phyloP scores from a whole-genome alignment of 75 land plant genomes.

The Pinus tabuliformis region DNA sequence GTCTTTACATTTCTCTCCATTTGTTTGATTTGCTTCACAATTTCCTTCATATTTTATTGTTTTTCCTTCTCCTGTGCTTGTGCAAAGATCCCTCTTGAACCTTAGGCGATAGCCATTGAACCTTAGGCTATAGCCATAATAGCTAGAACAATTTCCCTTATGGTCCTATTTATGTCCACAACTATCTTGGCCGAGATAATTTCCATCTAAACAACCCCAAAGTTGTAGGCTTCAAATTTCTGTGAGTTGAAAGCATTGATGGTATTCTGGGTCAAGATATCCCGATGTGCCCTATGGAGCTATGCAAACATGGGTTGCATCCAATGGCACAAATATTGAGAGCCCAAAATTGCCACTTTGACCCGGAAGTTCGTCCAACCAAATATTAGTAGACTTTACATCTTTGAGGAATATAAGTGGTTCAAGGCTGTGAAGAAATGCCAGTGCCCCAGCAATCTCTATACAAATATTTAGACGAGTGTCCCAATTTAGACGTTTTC shows the following conservation, averaged over 20 bases:
- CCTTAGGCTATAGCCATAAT: conserved; percentile 49
- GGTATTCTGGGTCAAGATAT: conserved; percentile 27
- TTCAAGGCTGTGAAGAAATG: conserved; percentile 18
- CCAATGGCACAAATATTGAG: conserved; percentile 3
- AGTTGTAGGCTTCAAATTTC: conserved; percentile 33
- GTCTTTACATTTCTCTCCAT: too few species aligned
- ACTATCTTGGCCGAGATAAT: conserved; percentile 17
- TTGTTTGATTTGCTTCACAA: conserved; percentile 10
- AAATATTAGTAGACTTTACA: conserved; percentile 31
- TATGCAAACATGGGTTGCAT: conserved; percentile 26
- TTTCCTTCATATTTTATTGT: conserved; percentile 61
- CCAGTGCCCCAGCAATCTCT: conserved; percentile 6
- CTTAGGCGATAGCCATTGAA: too few species aligned
- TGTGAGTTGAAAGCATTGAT: conserved; percentile 24
- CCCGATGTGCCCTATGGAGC: conserved; percentile 31
- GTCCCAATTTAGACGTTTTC: conserved; percentile 16
- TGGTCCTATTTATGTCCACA: conserved; percentile 14
- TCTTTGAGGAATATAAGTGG: conserved; percentile 27
- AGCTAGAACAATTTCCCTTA: conserved; percentile 50
- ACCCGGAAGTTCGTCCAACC: conserved; percentile 15
- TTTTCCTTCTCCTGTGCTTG: conserved; percentile 51
- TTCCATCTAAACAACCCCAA: conserved; percentile 33
- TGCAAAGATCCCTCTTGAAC: conserved; percentile 41
- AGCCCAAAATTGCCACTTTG: conserved; percentile 34
- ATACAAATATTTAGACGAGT: neutral